Evolutionary conservation across 768 basidiomycete genomes (phyloP).

Genomic region (Leccinum incarnatum): DNA sequence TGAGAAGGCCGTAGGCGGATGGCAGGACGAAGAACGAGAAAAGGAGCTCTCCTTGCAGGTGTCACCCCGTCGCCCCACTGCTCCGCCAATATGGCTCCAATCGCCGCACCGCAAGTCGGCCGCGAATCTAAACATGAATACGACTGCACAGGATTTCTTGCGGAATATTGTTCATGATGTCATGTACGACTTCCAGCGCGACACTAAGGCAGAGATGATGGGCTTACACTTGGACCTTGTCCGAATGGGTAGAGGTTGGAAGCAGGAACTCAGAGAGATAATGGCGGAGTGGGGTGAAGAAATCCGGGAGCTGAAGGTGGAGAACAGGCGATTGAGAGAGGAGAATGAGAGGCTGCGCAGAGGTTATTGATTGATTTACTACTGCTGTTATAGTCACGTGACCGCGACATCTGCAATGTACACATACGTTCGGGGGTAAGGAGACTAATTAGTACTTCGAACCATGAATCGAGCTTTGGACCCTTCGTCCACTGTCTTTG

Average conservation of each 20-base stretch:
- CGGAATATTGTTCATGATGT: conserved; percentile 65
- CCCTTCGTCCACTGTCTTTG: conserved; percentile 11
- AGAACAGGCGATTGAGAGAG: conserved; percentile 54
- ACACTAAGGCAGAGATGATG: conserved; percentile 68
- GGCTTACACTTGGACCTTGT: conserved; percentile 74
- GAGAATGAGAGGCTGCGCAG: conserved; percentile 63
- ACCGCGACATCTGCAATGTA: background rate
- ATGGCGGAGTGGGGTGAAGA: conserved; percentile 65
- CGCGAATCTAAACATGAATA: conserved; percentile 27
- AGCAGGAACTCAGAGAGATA: conserved; percentile 55
- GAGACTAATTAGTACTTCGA: background rate
- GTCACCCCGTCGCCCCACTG: conserved; percentile 49
- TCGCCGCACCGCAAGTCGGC: conserved; percentile 37
- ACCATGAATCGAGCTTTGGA: conserved; percentile 9
- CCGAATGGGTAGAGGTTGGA: conserved; percentile 68
- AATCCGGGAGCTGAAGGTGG: conserved; percentile 42
- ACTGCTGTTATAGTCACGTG: conserved; percentile 12
- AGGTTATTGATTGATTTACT: conserved; percentile 27
- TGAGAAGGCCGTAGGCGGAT: conserved; percentile 4
- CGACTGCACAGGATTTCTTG: conserved; percentile 53
- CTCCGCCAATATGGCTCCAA: conserved; percentile 36
- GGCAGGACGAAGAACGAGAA: conserved; percentile 21
- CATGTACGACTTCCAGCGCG: conserved; percentile 70
- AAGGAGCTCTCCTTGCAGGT: conserved; percentile 52
- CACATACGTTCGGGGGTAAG: background rate